Evolutionary conservation across 1,284 basidiomycete species (phyloP), one percentile per base, ranked within the genome.

Genomic region (Mycosarcoma mackinlayi): DNA sequence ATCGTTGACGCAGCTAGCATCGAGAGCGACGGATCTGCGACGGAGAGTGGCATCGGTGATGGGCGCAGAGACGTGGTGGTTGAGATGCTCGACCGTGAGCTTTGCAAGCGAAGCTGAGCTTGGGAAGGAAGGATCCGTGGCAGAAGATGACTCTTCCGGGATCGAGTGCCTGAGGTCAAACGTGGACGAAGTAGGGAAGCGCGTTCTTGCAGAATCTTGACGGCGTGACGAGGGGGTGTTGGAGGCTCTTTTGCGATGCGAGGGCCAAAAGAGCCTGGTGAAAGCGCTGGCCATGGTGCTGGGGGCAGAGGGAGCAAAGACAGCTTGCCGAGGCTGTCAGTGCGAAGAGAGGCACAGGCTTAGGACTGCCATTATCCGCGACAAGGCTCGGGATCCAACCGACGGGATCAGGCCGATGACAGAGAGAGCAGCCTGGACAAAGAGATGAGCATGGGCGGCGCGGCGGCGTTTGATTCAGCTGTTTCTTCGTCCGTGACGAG

Each of bases 31-130:
- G 13, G 61, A 64, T 30, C 49, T 44, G 18, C 44, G 54, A 11
- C 61, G 54, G 11, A 64, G 45, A 11, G 61, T 64, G n/a, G 61
- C 61, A 53, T 64, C 61, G 45, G 33, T 57, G 23, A 64, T 57
- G 25, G 54, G 61, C 16, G 54, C 39, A 6, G 54, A 57, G 18
- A 64, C 49, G 28, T 49, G 55, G 19, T 53, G 16, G 37, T 64
- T 64, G 45, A 64, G 61, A 31, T 58, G 54, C 35, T 64, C 44
- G 2, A 64, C 61, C 5, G 61, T 64, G 19, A 64, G 61, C 31
- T 51, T 53, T 25, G 28, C 53, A 16, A 40, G 24, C 8, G 50
- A 57, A 7, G 54, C 24, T 5, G 35, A 28, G 21, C 35, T 40
- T 5, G 61, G 50, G 6, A 57, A 47, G 18, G 38, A 8, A 0